A percentile compares a stretch with the other conserved stretches of the same genome.
Conservation (phyloP, 2,329 filamentous ascomycete genomes). For the Corinectria fuckeliana region DNA sequence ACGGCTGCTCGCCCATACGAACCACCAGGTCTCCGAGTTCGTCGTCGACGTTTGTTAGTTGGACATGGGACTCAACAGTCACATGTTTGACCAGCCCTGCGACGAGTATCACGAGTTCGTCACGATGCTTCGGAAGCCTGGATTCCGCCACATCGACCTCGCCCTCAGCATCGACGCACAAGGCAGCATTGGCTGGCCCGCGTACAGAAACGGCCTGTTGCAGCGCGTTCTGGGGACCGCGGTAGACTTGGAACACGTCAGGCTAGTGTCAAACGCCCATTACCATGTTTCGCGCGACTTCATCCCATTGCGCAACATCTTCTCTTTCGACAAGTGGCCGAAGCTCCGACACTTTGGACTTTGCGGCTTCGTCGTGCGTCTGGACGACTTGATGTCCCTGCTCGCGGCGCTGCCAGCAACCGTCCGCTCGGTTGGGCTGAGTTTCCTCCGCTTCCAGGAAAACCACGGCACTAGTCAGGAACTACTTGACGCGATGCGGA, state of each 20-base stretch:
- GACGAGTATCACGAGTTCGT: neutral
- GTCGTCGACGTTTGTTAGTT: neutral
- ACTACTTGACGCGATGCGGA: neutral
- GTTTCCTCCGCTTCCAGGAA: neutral
- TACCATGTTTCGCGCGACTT: neutral
- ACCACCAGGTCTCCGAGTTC: neutral
- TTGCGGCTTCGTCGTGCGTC: neutral
- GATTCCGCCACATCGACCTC: slow-evolving; percentile 9
- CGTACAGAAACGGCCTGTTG: neutral
- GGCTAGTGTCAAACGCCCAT: neutral
- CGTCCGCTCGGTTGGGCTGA: neutral
- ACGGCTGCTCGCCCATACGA: neutral
- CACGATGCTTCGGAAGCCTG: neutral
- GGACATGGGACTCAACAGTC: neutral
- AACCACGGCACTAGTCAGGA: neutral
- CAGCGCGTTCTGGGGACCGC: neutral
- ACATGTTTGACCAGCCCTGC: slow-evolving; percentile 19
- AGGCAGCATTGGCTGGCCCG: neutral
- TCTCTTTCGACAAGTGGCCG: neutral
- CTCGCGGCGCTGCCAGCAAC: neutral
- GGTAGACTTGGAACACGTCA: neutral
- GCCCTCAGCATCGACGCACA: neutral
- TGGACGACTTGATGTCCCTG: neutral
- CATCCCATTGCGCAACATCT: neutral
- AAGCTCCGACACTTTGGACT: slow-evolving; percentile 5